Evolutionary conservation across 2,329 filamentous ascomycete genomes (phyloP), one percentile per base, ranked within the genome.

Genomic region (Fusarium phyllophilum): DNA sequence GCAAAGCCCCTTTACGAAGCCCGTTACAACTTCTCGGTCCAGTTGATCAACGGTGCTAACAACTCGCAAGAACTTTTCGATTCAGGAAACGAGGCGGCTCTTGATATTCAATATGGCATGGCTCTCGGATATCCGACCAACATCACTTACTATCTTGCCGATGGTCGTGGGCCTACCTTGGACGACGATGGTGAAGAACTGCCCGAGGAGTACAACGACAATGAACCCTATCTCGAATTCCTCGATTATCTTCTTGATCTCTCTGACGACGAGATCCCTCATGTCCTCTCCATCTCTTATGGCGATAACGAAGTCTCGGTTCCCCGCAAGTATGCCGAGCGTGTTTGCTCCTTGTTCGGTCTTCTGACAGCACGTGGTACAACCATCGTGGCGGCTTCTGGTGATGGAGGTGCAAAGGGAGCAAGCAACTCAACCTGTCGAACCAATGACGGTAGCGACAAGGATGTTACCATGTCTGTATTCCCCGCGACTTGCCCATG

Each of bases 401-500:
- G 89, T 5, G 89, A 90, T 70, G 84, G 83, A 34, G 87, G 87
- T 26, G 82, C 84, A 6, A 82, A 81, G 6, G 85, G 85, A 8
- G 83, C 81, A 7, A 82, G 82, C 22, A 78, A 81, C 66, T 91
- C 89, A 66, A 78, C 73, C 26, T 93, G 91, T 81, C 81, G 85
- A 58, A 85, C 85, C 63, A 90, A 91, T 77, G 89, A 92, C 64
- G 90, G 90, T 29, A 84, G 82, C 48, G 85, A 88, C 66, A 86
- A 83, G 3, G 86, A 86, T 15, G 84, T 86, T 26, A 90, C 91
- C 77, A 83, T 90, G 36, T 86, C 90, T 3, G 87, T 86, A 10
- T 94, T 93, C 81, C 92, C 92, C 0, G 88, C 87, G 1, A 87
- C 88, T 1, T 94, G 92, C 75, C 92, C 91, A 0, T 94, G 89